These are phyloP conservation scores for Jamesozyma piceae DNA, from an alignment of 805 yeast species.

Conservation along the genomic window DNA sequence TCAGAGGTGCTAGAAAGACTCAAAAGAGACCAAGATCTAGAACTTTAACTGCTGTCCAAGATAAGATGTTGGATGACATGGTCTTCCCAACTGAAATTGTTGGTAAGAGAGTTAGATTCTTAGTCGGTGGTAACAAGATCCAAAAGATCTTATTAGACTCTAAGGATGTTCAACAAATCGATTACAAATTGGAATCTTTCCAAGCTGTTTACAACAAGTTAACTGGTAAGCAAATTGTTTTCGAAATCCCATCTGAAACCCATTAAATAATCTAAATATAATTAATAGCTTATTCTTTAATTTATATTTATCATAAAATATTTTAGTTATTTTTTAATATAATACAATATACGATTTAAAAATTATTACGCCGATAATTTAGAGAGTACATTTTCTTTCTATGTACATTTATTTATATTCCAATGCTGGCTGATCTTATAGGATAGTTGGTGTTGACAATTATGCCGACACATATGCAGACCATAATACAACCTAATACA, in stretches of 20 bases:
- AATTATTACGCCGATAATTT: neutral
- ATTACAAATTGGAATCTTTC: constrained; percentile 98
- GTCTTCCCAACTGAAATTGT: constrained; percentile 99
- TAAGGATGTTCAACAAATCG: constrained; percentile 93
- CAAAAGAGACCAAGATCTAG: constrained; percentile 99
- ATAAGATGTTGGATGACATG: constrained; percentile 95
- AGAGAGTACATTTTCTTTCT: too few species aligned
- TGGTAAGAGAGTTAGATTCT: constrained; percentile 98
- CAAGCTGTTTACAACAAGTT: constrained; percentile 96
- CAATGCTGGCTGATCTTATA: too few species aligned
- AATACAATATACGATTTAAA: constrained; percentile 1
- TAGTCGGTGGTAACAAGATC: constrained; percentile 97
- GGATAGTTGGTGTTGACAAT: neutral
- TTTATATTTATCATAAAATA: constrained; percentile 9
- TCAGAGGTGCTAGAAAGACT: constrained; percentile 83
- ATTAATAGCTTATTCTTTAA: constrained; percentile 4
- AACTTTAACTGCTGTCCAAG: constrained; percentile 98
- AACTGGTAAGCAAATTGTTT: constrained; percentile 98
- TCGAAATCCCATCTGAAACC: constrained; percentile 67
- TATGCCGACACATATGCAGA: neutral
- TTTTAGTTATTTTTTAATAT: constrained; percentile 5
- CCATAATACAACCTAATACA: too few species aligned
- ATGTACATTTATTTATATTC: too few species aligned
- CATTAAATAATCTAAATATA: constrained; percentile 21
- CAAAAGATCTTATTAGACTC: constrained; percentile 96